Conservation (phyloP, 2,329 filamentous ascomycete species). For the Sphaerostilbella broomeana region DNA sequence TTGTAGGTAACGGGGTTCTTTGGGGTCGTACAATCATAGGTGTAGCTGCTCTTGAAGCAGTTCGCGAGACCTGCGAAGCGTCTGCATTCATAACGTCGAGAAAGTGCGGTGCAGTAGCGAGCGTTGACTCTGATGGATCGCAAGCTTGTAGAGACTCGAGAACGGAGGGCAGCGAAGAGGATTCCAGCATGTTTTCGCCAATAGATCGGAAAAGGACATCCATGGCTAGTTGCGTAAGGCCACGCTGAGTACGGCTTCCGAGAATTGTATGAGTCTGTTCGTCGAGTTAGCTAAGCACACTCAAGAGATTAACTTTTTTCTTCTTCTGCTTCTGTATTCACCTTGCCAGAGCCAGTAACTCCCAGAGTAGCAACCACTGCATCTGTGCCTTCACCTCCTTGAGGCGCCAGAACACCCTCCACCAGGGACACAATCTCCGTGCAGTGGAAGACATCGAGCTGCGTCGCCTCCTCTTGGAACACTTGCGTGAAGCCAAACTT, state of each 20-base stretch:
- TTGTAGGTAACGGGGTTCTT: conserved; percentile 30
- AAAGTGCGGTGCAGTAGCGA: conserved; percentile 68
- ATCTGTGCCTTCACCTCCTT: conserved; percentile 74
- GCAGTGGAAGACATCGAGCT: conserved; percentile 80
- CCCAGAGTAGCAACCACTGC: conserved; percentile 86
- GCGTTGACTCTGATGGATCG: conserved; percentile 73
- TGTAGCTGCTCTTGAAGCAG: conserved; percentile 59
- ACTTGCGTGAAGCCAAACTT: conserved; percentile 92
- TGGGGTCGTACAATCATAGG: conserved; percentile 57
- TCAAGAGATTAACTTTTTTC: not conserved
- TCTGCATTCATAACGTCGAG: conserved; percentile 75
- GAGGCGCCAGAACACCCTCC: conserved; percentile 69
- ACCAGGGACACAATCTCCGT: conserved; percentile 69
- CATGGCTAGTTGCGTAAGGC: conserved; percentile 83
- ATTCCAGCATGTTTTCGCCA: conserved; percentile 61
- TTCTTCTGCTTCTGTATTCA: conserved; percentile 29
- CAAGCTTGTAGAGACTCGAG: conserved; percentile 69
- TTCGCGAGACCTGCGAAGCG: conserved; percentile 45
- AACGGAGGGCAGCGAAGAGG: conserved; percentile 49
- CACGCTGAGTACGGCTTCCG: conserved; percentile 77
- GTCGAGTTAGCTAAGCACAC: not conserved
- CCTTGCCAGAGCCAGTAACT: conserved; percentile 94
- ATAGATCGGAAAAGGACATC: conserved; percentile 85
- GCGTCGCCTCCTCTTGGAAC: conserved; percentile 78
- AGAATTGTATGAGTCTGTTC: conserved; percentile 88